Evolutionary conservation across 257 asterid genomes (phyloP), one percentile per base, ranked within the genome.

Genomic region (Petunia secreta): DNA sequence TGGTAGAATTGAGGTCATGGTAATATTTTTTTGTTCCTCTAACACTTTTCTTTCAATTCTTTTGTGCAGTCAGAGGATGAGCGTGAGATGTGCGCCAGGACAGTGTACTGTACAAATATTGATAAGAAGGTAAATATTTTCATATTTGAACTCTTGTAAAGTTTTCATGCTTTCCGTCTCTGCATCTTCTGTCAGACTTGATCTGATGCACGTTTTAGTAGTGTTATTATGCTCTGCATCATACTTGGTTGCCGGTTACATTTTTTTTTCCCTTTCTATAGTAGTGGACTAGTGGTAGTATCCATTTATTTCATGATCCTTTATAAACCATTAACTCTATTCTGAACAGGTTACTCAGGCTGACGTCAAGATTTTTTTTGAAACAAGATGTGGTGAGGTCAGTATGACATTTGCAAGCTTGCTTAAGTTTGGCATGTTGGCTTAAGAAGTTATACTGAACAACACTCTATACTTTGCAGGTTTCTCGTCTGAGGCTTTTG

Each of bases 1-100:
- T 10, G 44, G 14, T 40, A 25, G 25, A 25, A 25, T 25, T 25
- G 25, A 25, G 25, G 25, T 52, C 15, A 52, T 52, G 57, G 57
- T 8, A 52, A 13, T 52, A 52, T 8, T 52, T 52, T 13, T 15
- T 52, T 52, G 25, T 9, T 50, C 50, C 78, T 50, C 78, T n/a
- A 34, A 50, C 25, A 25, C 25, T 73, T 50, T 5, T 4, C 48
- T 73, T 78, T 63, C 64, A 75, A 62, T 75, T 25, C 52, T 80
- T 46, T 81, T 59, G 52, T 76, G 59, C 58, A 94, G 98, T 94
- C 98, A 0, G 98, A 94, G 88, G 97, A 92, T 89, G 98, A 94
- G 81, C 98, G 98, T 13, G 96, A 94, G 87, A 94, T 94, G 98
- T 94, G 98, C 63, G 98, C 97, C 63, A 87, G 96, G 95, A 94